Base-by-base conservation (phyloP, 495 filamentous ascomycete genomes). In the Sordaria brevicollis region DNA sequence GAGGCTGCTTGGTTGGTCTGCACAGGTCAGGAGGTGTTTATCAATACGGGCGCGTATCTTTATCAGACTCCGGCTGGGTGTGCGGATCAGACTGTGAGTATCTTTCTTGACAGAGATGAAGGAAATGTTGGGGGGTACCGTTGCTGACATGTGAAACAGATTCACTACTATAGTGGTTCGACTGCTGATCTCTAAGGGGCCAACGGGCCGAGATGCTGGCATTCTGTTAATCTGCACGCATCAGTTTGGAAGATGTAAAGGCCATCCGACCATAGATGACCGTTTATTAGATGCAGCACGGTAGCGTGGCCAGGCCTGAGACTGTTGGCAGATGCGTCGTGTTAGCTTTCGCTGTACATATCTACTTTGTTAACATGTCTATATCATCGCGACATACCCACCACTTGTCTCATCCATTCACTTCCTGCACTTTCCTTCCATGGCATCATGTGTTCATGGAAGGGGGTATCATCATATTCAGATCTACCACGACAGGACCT, bases 11-110 rank as follows among this genome's bases (percentile, higher is more conserved):
- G 81, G 78, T 78, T 84, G 73, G 83, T 85, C 31, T 86, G 85
- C 37, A 67, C 78, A 69, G 37, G 74, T 73, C 25, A 76, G 68
- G 68, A 74, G 70, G 66, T 86, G 62, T 86, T 80, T 71, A 79
- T 85, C 69, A 86, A 86, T 67, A 75, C 84, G 57, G 83, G 84
- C 4, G 78, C 79, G 38, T 86, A 85, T 76, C 62, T 73, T 37
- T 86, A 84, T 72, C 62, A 78, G 67, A 86, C 82, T 38, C 83
- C 83, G 17, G 76, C 74, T 29, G 84, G 84, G 31, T 86, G 83
- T 77, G 77, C 76, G 65, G 84, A 86, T 78, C 78, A 85, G 75
- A 85, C 83, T 70, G 80, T 80, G 67, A 76, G 80, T 77, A 31
- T 35, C 34, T 34, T 13, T 69, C 0, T 35, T 39, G 36, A 34